Evolutionary conservation across 1,284 basidiomycete genomes (phyloP).

Genomic region (Apiotrichum veenhuisii): DNA sequence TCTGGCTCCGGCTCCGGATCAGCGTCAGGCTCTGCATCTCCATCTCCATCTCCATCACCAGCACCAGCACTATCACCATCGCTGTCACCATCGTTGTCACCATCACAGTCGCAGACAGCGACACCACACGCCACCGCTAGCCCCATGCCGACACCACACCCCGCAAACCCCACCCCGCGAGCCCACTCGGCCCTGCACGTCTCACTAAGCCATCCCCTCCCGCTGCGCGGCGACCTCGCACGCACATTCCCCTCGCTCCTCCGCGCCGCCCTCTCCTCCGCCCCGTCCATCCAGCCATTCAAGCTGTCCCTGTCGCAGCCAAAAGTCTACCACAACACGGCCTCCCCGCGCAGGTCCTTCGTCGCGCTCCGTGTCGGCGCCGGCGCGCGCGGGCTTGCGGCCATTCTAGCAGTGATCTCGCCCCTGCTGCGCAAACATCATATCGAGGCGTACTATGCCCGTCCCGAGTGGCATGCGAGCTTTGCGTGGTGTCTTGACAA

Average conservation of each 20-base stretch:
- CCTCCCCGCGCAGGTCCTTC: conserved; percentile 33
- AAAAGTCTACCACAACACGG: conserved; percentile 35
- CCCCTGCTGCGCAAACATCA: conserved; percentile 33
- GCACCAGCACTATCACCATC: neutral
- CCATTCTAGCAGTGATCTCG: conserved; percentile 28
- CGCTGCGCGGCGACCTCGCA: conserved; percentile 28
- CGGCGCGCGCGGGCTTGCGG: conserved; percentile 30
- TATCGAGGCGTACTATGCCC: conserved; percentile 39
- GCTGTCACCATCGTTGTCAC: too few relatives aligned
- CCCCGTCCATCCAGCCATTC: conserved; percentile 6
- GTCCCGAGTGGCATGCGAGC: conserved; percentile 47
- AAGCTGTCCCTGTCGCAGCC: conserved; percentile 26
- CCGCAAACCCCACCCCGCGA: too few relatives aligned
- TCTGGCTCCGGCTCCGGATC: too few relatives aligned
- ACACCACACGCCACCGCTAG: neutral
- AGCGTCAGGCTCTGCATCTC: neutral
- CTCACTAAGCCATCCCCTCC: conserved; percentile 46
- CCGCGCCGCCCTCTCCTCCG: neutral
- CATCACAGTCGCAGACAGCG: neutral
- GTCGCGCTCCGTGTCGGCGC: conserved; percentile 44
- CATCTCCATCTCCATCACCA: neutral
- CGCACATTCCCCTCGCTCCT: neutral
- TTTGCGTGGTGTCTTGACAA: conserved; percentile 41
- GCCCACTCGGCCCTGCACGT: conserved; percentile 40
- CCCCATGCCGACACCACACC: neutral